Evolutionary conservation across 108 stramenopile species (phyloP), one percentile per base, ranked within the genome.

Genomic region (Phaeodactylum tricornutum): DNA sequence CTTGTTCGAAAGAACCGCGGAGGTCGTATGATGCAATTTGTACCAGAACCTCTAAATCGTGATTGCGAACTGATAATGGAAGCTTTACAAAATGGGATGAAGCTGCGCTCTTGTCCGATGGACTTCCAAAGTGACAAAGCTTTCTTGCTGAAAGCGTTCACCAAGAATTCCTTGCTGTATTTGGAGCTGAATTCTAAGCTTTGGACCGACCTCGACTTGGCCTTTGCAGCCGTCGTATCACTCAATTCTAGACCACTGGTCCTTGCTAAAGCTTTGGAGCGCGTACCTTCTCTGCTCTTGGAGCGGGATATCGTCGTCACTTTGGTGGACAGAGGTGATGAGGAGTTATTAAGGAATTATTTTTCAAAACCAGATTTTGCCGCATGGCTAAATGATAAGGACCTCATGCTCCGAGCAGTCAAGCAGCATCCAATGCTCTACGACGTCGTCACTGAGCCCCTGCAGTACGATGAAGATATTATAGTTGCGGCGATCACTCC

Each of bases 1-100:
- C 0, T 47, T 61, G 6, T 29, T 69, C 4, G 36, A 39, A 23
- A 60, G 35, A 3, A 50, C 35, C 4, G n/a, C n/a, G 49, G 36
- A 17, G 67, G 67, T 4, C 27, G 55, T 43, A 61, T 69, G 67
- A 62, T 53, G 53, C 62, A 49, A 44, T 40, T 57, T 3, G n/a
- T 54, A 1, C 22, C 52, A 6, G 15, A n/a, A 5, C 9, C 23
- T 11, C 12, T 69, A 21, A 29, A 62, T 38, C 6, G 21, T 11
- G 67, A 61, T 23, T n/a, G 29, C 1, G 54, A 57, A 30, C 37
- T 69, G 15, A 14, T 54, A 24, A 27, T 69, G 6, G 33, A 49
- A 30, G 67, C 67, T 4, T 34, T 69, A 19, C 32, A 4, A 9
- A 33, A 61, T 57, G 67, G 67, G 19, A 38, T 69, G 36, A n/a